A percentile compares a stretch with the other conserved stretches of the same genome.
Conservation (phyloP, 441 rosid species). For the Theobroma grandiflorum region DNA sequence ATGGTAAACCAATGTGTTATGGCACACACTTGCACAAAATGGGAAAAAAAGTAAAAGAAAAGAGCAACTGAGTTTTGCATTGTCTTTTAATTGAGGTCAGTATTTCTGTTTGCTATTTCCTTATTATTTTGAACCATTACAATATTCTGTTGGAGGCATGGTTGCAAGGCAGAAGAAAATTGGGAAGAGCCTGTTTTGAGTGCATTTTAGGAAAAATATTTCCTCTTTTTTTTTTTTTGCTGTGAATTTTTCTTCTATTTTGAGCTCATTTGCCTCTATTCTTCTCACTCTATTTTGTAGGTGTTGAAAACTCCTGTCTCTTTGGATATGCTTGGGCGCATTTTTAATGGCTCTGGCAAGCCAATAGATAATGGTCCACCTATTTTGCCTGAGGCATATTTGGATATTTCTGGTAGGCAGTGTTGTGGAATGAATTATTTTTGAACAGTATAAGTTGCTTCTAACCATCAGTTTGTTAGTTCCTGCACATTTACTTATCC, state of each 20-base stretch:
- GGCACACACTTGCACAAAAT: neutral
- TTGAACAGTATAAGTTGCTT: constrained; percentile 21
- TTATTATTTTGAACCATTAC: neutral
- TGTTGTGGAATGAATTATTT: constrained; percentile 5
- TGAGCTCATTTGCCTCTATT: constrained; percentile 16
- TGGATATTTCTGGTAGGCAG: constrained; percentile 87
- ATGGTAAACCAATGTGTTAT: neutral
- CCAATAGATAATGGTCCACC: constrained; percentile 99
- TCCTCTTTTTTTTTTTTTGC: neutral
- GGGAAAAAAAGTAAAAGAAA: neutral
- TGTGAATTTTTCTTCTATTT: neutral
- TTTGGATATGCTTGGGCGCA: constrained; percentile 98
- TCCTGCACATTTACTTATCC: neutral
- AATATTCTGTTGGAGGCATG: neutral
- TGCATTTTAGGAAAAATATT: neutral
- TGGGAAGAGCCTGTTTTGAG: neutral
- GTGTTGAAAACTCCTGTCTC: constrained; percentile 98
- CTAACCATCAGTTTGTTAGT: constrained; percentile 12
- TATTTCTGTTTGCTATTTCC: neutral
- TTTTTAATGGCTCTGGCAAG: constrained; percentile 98
- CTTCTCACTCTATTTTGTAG: constrained; percentile 45
- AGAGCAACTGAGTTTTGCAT: neutral
- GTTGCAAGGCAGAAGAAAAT: constrained; percentile 6
- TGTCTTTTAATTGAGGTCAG: neutral
- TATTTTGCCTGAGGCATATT: constrained; percentile 95